A percentile compares a stretch with the other conserved stretches of the same genome.
These are phyloP conservation scores for Colletotrichum navitas DNA, from an alignment of 2,329 filamentous ascomycete species.

Conservation along the genomic window DNA sequence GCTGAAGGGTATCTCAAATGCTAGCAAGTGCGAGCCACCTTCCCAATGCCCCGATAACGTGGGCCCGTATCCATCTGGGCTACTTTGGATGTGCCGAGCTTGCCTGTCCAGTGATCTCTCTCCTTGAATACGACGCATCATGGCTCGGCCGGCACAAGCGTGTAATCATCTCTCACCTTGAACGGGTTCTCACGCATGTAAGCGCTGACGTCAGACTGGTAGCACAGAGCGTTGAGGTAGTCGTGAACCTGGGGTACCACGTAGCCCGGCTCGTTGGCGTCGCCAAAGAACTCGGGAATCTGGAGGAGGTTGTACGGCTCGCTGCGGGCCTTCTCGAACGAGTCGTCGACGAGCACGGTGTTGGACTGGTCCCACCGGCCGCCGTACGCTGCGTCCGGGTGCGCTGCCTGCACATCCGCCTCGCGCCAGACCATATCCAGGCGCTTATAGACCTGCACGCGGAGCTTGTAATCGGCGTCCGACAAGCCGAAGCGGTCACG, in stretches of 20 bases:
- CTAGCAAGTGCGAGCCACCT: slow-evolving; percentile 4
- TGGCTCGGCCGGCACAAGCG: slow-evolving; percentile 16
- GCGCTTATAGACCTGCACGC: slow-evolving; percentile 92
- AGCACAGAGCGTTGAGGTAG: slow-evolving; percentile 68
- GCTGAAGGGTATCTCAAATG: slow-evolving; percentile 34
- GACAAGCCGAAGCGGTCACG: slow-evolving; percentile 81
- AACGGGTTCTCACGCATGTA: slow-evolving; percentile 69
- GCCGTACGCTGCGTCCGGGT: slow-evolving; percentile 57
- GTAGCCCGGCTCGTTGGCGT: slow-evolving; percentile 53
- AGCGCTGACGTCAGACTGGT: slow-evolving; percentile 71
- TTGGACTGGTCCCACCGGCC: slow-evolving; percentile 82
- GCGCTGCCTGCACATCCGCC: slow-evolving; percentile 55
- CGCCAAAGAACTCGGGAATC: slow-evolving; percentile 80
- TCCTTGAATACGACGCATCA: background rate
- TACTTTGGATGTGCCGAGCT: background rate
- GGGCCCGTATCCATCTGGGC: background rate
- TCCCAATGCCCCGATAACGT: background rate
- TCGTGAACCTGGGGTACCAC: slow-evolving; percentile 72
- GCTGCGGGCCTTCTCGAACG: slow-evolving; percentile 79
- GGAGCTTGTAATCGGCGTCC: slow-evolving; percentile 71
- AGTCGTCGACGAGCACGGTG: slow-evolving; percentile 92
- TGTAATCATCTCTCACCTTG: slow-evolving; percentile 49
- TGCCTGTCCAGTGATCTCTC: background rate
- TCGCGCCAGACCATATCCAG: slow-evolving; percentile 79
- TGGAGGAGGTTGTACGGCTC: slow-evolving; percentile 88